Conservation (phyloP, 2,329 filamentous ascomycete species). For the Sordariomycetes sp. region DNA sequence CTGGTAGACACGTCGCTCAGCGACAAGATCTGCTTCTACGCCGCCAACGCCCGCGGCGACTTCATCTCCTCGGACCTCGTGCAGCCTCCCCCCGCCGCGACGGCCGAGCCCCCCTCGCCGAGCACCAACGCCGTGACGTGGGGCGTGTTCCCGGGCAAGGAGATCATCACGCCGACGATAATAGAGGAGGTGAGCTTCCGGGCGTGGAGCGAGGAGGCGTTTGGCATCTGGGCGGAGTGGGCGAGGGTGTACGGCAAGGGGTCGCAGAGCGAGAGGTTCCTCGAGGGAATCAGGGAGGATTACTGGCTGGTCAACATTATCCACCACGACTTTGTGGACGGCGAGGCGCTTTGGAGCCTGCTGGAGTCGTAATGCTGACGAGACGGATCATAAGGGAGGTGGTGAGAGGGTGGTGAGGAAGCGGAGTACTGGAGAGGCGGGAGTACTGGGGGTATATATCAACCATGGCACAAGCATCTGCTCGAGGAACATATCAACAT, state of each 20-base stretch:
- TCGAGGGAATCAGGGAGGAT: slow-evolving; percentile 54
- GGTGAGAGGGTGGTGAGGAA: neutral
- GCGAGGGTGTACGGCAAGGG: slow-evolving; percentile 70
- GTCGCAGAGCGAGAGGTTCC: slow-evolving; percentile 55
- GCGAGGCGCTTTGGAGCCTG: slow-evolving; percentile 59
- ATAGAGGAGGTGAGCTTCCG: slow-evolving; percentile 91
- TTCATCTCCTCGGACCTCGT: slow-evolving; percentile 54
- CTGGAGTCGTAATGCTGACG: slow-evolving; percentile 25
- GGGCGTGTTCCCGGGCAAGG: slow-evolving; percentile 90
- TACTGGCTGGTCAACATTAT: slow-evolving; percentile 87
- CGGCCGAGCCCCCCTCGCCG: slow-evolving; percentile 20
- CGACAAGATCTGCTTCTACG: slow-evolving; percentile 74
- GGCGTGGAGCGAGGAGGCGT: slow-evolving; percentile 92
- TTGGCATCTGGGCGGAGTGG: slow-evolving; percentile 93
- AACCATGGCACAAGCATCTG: neutral
- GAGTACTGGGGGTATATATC: neutral
- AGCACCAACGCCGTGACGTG: slow-evolving; percentile 92
- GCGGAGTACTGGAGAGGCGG: neutral
- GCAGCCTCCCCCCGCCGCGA: slow-evolving; percentile 2
- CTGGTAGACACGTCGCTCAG: slow-evolving; percentile 45
- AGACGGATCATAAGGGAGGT: neutral
- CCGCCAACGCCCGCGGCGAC: slow-evolving; percentile 63
- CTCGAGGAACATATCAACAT: neutral
- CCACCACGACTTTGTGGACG: slow-evolving; percentile 63
- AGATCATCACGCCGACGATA: slow-evolving; percentile 92